phyloP scores from a whole-genome alignment of 202 grass and related monocot genomes.

The Elaeis oleifera region DNA sequence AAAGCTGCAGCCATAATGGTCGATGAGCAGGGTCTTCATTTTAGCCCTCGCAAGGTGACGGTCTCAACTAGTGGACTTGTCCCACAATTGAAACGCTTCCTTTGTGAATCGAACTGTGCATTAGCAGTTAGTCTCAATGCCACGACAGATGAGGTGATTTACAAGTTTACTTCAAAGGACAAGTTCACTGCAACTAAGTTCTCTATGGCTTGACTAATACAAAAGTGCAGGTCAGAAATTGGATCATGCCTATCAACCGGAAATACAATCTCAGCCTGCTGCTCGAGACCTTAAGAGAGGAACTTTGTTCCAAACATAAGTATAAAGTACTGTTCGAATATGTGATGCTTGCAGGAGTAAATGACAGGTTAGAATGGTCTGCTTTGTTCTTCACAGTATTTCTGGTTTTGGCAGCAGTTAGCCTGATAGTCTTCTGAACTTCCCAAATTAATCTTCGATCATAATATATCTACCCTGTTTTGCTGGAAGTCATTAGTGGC shows the following conservation, averaged over 20 bases:
- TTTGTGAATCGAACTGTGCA: constrained; percentile 62
- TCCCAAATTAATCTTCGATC: too few species aligned
- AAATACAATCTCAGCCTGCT: constrained; percentile 79
- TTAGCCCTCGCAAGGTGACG: constrained; percentile 84
- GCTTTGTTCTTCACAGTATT: not conserved
- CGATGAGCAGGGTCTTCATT: constrained; percentile 81
- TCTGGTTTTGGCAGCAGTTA: too few species aligned
- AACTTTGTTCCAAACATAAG: constrained; percentile 44
- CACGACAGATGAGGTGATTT: constrained; percentile 81
- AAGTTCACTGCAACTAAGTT: too few species aligned
- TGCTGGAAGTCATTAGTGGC: too few species aligned
- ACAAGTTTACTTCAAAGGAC: constrained; percentile 7
- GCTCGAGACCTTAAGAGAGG: constrained; percentile 73
- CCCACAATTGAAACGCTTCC: constrained; percentile 78
- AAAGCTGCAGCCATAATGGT: constrained; percentile 89
- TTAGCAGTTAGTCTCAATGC: constrained; percentile 91
- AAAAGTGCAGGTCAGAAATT: constrained; percentile 74
- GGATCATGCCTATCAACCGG: constrained; percentile 97
- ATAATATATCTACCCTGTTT: too few species aligned
- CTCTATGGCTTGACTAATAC: too few species aligned
- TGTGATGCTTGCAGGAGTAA: constrained; percentile 92
- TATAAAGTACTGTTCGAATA: constrained; percentile 84
- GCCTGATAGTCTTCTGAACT: too few species aligned
- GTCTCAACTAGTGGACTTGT: constrained; percentile 89
- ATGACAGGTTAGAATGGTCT: constrained; percentile 51